Percentiles rank a stretch among this genome's conserved stretches.
Evolutionary conservation across 2,329 filamentous ascomycete species (phyloP).

Genomic region (Dendrostoma leiphaemia): DNA sequence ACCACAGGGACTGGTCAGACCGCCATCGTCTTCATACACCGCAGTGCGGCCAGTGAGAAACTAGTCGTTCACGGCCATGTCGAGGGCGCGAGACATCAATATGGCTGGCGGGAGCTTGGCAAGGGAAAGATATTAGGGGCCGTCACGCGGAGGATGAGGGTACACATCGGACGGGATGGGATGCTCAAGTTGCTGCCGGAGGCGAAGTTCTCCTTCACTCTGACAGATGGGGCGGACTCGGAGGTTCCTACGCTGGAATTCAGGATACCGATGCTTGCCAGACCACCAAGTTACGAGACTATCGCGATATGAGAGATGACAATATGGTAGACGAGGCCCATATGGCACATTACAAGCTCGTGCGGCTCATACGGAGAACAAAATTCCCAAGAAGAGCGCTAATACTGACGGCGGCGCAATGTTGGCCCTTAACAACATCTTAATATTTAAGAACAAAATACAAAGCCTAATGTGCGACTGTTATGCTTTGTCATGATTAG

Average conservation of each 20-base stretch:
- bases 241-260: neutral
- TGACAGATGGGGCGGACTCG: neutral
- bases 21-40: neutral
- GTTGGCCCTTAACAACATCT: too few relatives aligned
- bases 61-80: neutral
- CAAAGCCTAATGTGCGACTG: too few relatives aligned
- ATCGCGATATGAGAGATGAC: neutral
- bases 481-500: too few relatives aligned
- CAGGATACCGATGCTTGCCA: neutral
- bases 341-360: neutral
- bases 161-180: neutral
- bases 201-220: neutral
- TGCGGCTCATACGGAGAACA: too few relatives aligned
- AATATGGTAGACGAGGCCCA: neutral
- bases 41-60: neutral
- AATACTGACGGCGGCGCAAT: too few relatives aligned
- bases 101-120: neutral
- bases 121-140: neutral
- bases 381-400: too few relatives aligned
- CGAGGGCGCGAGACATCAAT: neutral
- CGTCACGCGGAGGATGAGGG: neutral
- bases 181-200: neutral
- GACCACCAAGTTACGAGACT: neutral
- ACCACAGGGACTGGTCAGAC: conserved; percentile 1
- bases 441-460: too few relatives aligned